Evolutionary conservation across 2,329 filamentous ascomycete genomes (phyloP), one percentile per base, ranked within the genome.

Genomic region (Penicillium sp.): DNA sequence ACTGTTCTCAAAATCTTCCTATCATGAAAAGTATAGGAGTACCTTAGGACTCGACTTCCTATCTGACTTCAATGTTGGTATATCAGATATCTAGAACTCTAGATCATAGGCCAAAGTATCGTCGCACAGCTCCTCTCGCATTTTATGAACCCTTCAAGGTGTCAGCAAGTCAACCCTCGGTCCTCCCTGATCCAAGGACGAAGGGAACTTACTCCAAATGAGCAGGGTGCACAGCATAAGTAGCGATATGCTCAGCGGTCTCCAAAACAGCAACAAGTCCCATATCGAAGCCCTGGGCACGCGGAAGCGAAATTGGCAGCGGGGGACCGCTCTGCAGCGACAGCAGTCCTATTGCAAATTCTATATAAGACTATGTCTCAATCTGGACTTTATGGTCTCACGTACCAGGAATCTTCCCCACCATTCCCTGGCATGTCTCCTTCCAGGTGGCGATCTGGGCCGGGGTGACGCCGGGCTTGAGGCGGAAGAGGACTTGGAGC

Each of bases 211-310:
- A 80, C 77, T 74, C 72, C 55, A 75, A 56, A 67, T 81, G 78
- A 29, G 76, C 76, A 43, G 77, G 77, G 69, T 79, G 78, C 44
- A 65, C 64, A 4, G 74, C 76, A 69, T 80, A 81, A 10, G 67
- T 69, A 45, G 68, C 66, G 5, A 80, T 60, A 66, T 78, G 69
- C 35, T 76, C 75, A 3, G 71, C 58, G 40, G 73, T 75, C 58
- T 79, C 78, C 61, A 80, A 55, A 6, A 78, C 69, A 5, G 78
- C 77, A n/a, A 80, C 72, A 11, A 80, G 57, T 2, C 73, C 77
- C 69, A 78, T 71, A 63, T 80, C 66, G 54, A 74, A 80, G 1
- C 78, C 78, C 51, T 79, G 72, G 20, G 75, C 72, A 37, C 77
- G 70, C 32, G 74, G 67, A 5, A 77, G 72, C 14, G 73, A 76